Base-by-base conservation (phyloP, 176 grass and related monocot species). In the Ensete glaucum region DNA sequence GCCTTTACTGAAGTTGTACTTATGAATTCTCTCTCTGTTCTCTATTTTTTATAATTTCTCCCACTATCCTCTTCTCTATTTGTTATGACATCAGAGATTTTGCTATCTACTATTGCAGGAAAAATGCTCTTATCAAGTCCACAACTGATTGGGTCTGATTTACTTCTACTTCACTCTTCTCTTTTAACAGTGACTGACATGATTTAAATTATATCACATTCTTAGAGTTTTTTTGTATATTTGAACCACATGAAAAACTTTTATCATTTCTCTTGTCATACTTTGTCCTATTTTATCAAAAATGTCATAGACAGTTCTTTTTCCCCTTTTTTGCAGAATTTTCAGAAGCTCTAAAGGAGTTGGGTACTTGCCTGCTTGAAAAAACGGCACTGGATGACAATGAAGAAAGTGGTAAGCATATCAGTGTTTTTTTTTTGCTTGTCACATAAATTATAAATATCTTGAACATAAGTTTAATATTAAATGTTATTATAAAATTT, bases 281-380 rank as follows among this genome's bases (percentile, higher is more conserved):
- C 52, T 54, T 73, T 1, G 67, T 73, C 9, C 9, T 63, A 9
- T 54, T 29, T 11, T 63, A 21, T 83, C 34, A 52, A 77, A 79
- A 79, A 75, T 59, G 54, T 78, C 34, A 78, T 85, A 14, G 11
- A 65, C 26, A 11, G 12, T 65, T 65, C 9, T 4, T 3, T 70
- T 11, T n/a, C 9, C 50, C 17, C 50, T 34, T 43, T 66, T 62
- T 53, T 52, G n/a, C 90, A 97, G 93, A 97, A 79, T 93, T 97
- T 81, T 83, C 87, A 72, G 93, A 97, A 86, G 90, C 93, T 52
- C 73, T 97, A 69, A 85, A 85, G 67, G 93, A 93, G 90, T 93
- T 88, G 83, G 93, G 93, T 73, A 87, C 83, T 81, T 97, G 87
- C 81, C 90, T 97, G 50, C 87, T 97, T 56, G 85, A 90, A 64